Percentiles rank a stretch among this genome's conserved stretches.
These are phyloP conservation scores for Barnettozyma vustinii DNA, from an alignment of 805 yeast species.

Conservation along the genomic window DNA sequence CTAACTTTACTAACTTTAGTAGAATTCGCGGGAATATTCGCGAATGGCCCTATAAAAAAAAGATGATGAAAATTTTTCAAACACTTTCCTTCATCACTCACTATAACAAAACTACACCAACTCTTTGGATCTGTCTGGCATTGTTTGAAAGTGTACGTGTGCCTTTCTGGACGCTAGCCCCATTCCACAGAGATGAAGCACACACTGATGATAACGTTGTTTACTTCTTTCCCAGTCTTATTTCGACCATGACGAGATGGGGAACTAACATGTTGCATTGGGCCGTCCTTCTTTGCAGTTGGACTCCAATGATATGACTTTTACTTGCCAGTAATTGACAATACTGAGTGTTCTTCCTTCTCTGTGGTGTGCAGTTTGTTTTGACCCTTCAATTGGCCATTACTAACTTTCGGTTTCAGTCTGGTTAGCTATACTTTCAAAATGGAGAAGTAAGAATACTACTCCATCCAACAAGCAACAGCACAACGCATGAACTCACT, in stretches of 20 bases:
- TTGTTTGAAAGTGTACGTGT: conserved; percentile 3
- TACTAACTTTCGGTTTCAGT: neutral
- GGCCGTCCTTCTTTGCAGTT: conserved; percentile 28
- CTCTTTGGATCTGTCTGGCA: neutral
- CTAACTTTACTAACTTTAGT: conserved; percentile 1
- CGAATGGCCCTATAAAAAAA: neutral
- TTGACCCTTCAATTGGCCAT: conserved; percentile 2
- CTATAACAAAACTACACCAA: neutral
- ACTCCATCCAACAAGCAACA: neutral
- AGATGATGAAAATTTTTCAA: neutral
- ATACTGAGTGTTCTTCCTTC: conserved; percentile 44
- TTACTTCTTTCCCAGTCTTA: conserved; percentile 89
- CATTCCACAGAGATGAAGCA: neutral
- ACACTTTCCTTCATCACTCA: neutral
- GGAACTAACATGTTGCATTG: conserved; percentile 29
- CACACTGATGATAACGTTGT: conserved; percentile 44
- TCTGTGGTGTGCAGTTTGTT: neutral
- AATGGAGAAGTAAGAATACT: conserved; percentile 9
- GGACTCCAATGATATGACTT: conserved; percentile 42
- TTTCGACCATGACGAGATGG: conserved; percentile 91
- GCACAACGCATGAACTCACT: neutral
- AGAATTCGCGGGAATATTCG: conserved; percentile 1
- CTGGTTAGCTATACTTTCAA: conserved; percentile 4
- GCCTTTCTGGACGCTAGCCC: neutral
- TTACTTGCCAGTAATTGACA: conserved; percentile 83